Evolutionary conservation across 805 yeast species (phyloP).

Genomic region (Hanseniaspora lachancei): DNA sequence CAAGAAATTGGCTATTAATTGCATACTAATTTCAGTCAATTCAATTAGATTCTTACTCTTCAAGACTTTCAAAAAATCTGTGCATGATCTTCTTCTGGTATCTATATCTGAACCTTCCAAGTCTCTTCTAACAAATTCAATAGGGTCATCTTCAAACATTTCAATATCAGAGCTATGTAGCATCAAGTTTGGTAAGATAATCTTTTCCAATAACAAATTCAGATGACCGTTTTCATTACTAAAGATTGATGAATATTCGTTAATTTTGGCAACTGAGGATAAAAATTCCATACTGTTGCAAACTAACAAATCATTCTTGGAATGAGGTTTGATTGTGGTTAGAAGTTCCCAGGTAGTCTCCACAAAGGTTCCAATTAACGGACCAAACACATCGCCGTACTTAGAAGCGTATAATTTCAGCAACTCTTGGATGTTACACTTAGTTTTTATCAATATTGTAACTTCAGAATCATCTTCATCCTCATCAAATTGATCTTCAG

Average conservation of each 20-base stretch:
- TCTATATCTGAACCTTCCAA: slow-evolving; percentile 91
- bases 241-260: slow-evolving; percentile 54
- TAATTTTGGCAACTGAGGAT: slow-evolving; percentile 64
- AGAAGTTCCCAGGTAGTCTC: slow-evolving; percentile 71
- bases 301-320: slow-evolving; percentile 72
- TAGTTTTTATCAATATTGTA: slow-evolving; percentile 56
- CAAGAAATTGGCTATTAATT: slow-evolving; percentile 57
- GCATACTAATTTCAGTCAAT: slow-evolving; percentile 63
- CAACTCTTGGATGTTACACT: slow-evolving; percentile 73
- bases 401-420: slow-evolving; percentile 76
- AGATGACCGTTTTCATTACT: slow-evolving; percentile 43
- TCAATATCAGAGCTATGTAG: slow-evolving; percentile 84
- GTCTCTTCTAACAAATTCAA: slow-evolving; percentile 82
- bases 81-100: slow-evolving; percentile 83
- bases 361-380: slow-evolving; percentile 62
- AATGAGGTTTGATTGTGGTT: slow-evolving; percentile 49
- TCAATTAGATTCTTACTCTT: slow-evolving; percentile 62
- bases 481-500: slow-evolving; percentile 21
- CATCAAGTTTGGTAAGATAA: slow-evolving; percentile 77
- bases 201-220: slow-evolving; percentile 64
- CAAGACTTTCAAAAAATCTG: slow-evolving; percentile 78
- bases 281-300: slow-evolving; percentile 69
- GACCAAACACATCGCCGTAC: slow-evolving; percentile 84
- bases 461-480: slow-evolving; percentile 48
- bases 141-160: slow-evolving; percentile 91